Base-by-base conservation (phyloP, 2,329 filamentous ascomycete species). In the Nigrospora sphaerica region DNA sequence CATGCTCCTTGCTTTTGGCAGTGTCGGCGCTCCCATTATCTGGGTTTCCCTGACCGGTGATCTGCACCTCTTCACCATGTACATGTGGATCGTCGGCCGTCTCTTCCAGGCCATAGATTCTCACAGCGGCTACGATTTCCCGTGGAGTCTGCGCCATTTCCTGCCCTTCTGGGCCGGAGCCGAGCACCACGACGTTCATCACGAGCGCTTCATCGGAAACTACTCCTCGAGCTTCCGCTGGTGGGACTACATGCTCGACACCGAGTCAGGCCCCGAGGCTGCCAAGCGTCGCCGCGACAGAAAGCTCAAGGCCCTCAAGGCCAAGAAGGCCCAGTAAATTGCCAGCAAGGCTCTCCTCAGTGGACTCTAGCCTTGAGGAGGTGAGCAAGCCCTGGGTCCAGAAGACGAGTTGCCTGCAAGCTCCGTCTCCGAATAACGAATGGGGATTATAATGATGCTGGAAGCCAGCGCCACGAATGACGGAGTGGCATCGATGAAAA, bases 121-220 rank as follows among this genome's bases (percentile, higher is more conserved):
- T 31, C 93, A 98, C 75, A 93, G 86, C 60, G 93, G 93, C 53
- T 98, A 97, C 69, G 93, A 98, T 65, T 97, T 98, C 72, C 93
- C 93, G 51, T 98, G 91, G 90, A 92, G 86, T 62, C 72, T 98
- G 70, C 89, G 91, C 69, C 88, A 96, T 69, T 87, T 97, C 76
- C 73, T 98, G 44, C 93, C 93, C 33, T 91, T 98, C 80, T 98
- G 93, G 93, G 92, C 92, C 46, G 93, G 93, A 52, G 93, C 93
- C 46, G 84, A 95, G 59, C 92, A 97, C 72, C 93, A 98, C 73
- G 93, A 98, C 62, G 75, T 90, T 39, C 93, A 98, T 72, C 93
- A 98, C 72, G 93, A 98, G 75, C 89, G 90, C 65, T 98, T 98
- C 72, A 90, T 98, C 53, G 93, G 93, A 59, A 98, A 98, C 76